A percentile compares a stretch with the other conserved stretches of the same genome.
Conservation (phyloP, 2,329 filamentous ascomycete genomes). For the Fusarium succisae region DNA sequence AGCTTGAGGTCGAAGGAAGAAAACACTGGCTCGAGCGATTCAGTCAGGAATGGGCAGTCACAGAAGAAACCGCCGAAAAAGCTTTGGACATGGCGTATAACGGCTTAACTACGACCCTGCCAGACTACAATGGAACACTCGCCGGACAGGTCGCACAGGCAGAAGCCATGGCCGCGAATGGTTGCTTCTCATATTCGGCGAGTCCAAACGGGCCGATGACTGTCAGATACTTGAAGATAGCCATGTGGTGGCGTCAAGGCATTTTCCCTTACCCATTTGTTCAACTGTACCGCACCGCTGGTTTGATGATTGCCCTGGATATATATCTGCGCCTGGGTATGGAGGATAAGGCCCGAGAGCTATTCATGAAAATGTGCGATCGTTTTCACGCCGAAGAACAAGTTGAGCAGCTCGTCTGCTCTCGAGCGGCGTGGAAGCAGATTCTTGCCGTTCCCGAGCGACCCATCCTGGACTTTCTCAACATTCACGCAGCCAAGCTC, state of each 20-base stretch:
- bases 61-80: slow-evolving; percentile 6
- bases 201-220: slow-evolving; percentile 18
- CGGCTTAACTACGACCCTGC: not conserved
- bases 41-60: not conserved
- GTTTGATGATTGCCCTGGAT: slow-evolving; percentile 16
- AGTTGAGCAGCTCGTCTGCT: slow-evolving; percentile 6
- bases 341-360: not conserved
- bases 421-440: not conserved
- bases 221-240: not conserved
- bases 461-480: not conserved
- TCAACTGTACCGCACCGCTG: slow-evolving; percentile 22
- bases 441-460: not conserved
- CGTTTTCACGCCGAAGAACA: not conserved
- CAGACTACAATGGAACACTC: not conserved
- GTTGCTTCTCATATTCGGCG: not conserved
- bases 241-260: slow-evolving; percentile 31
- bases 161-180: not conserved
- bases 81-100: slow-evolving; percentile 17
- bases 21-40: slow-evolving; percentile 10
- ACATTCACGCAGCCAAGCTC: slow-evolving; percentile 4
- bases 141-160: not conserved
- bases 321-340: not conserved
- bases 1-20: not conserved
- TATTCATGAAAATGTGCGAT: not conserved
- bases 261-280: slow-evolving; percentile 22